A percentile compares a stretch with the other conserved stretches of the same genome.
These are phyloP conservation scores for Penicillium lagena DNA, from an alignment of 495 filamentous ascomycete genomes.

Conservation along the genomic window DNA sequence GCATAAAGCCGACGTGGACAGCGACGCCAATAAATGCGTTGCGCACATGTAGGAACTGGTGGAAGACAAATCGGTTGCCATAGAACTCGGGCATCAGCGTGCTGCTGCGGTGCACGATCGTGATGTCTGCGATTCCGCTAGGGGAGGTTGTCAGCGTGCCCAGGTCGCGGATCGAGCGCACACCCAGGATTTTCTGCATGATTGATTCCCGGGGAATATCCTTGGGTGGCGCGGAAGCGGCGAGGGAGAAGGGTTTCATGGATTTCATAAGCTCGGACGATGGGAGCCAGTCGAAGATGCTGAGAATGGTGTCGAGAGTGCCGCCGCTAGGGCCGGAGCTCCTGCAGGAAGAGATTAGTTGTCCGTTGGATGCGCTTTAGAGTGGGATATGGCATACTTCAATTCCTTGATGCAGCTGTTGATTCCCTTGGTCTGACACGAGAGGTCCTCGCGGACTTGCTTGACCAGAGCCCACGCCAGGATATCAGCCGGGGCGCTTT, in stretches of 20 bases:
- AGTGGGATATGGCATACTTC: constrained; percentile 34
- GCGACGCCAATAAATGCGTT: constrained; percentile 51
- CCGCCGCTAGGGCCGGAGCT: constrained; percentile 63
- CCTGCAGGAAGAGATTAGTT: constrained; percentile 13
- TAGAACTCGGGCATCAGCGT: constrained; percentile 64
- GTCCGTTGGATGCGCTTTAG: neutral
- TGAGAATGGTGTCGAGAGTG: constrained; percentile 59
- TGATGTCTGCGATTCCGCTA: constrained; percentile 51
- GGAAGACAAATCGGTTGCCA: constrained; percentile 66
- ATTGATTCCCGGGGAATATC: constrained; percentile 25
- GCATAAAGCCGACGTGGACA: constrained; percentile 49
- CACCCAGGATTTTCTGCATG: constrained; percentile 48
- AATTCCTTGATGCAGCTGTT: constrained; percentile 56
- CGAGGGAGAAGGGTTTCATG: constrained; percentile 58
- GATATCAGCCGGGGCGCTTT: constrained; percentile 80
- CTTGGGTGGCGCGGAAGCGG: constrained; percentile 47
- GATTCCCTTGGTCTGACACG: constrained; percentile 50
- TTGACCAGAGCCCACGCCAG: constrained; percentile 64
- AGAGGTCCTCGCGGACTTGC: constrained; percentile 53
- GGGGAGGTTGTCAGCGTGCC: constrained; percentile 61
- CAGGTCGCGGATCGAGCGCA: constrained; percentile 55
- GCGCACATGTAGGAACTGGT: constrained; percentile 57
- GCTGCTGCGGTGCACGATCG: constrained; percentile 71
- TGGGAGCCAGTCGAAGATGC: constrained; percentile 56
- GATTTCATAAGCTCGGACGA: constrained; percentile 49